These are phyloP conservation scores for Pholiota microspora DNA, from an alignment of 768 basidiomycete genomes.

Conservation along the genomic window DNA sequence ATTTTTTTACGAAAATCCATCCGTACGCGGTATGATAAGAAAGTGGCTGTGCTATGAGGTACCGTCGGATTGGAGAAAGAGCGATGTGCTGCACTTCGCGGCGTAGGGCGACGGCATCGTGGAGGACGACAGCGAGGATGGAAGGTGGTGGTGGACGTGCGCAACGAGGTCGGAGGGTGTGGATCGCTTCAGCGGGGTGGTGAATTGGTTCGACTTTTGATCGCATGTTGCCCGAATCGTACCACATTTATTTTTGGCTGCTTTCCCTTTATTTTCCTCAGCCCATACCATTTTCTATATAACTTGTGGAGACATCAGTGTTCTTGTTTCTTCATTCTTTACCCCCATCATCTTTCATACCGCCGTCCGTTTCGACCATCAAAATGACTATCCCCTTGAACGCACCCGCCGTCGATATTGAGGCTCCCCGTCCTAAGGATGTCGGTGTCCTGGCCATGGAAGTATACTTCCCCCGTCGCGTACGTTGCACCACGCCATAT, in stretches of 20 bases:
- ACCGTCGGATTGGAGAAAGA: neutral
- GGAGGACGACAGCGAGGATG: neutral
- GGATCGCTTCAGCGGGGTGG: neutral
- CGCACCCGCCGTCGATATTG: constrained; percentile 29
- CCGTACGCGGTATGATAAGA: neutral
- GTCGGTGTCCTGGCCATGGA: constrained; percentile 94
- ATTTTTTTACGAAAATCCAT: neutral
- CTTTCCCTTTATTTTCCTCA: constrained; percentile 35
- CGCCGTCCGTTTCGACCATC: constrained; percentile 5
- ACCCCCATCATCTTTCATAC: constrained; percentile 13
- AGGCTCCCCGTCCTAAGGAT: constrained; percentile 74
- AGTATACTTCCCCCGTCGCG: constrained; percentile 91
- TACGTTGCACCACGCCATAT: constrained; percentile 36
- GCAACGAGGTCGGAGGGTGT: neutral
- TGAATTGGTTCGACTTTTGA: constrained; percentile 19
- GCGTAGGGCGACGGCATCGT: neutral
- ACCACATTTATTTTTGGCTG: constrained; percentile 41
- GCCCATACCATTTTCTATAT: constrained; percentile 34
- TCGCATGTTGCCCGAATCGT: constrained; percentile 33
- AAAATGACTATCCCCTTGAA: constrained; percentile 42
- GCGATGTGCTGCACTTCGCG: neutral
- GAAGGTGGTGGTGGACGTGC: neutral
- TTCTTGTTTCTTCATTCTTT: constrained; percentile 13
- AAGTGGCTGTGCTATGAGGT: neutral
- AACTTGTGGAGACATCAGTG: constrained; percentile 19